A percentile compares a stretch with the other conserved stretches of the same genome.
phyloP scores from a whole-genome alignment of 1,139 yeast genomes.

The Kodamaea anthophila region DNA sequence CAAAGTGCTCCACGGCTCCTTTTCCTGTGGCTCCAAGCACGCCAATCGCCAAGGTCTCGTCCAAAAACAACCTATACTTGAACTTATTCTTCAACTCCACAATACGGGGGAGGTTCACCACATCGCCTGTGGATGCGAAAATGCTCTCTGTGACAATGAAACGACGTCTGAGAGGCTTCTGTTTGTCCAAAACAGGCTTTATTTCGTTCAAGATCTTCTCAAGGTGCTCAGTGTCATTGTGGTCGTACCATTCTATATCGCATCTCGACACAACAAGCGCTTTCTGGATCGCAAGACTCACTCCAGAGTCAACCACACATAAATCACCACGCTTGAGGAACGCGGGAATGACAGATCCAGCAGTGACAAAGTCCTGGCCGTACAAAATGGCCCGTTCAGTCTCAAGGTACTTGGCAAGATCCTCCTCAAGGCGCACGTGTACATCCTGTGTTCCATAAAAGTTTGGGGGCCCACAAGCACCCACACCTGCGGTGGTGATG shows the following conservation, averaged over 20 bases:
- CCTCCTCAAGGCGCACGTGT: conserved; percentile 75
- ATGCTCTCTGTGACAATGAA: conserved; percentile 89
- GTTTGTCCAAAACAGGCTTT: conserved; percentile 56
- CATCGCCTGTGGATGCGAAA: conserved; percentile 76
- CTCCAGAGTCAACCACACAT: conserved; percentile 80
- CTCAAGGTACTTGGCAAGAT: conserved; percentile 67
- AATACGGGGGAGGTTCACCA: conserved; percentile 64
- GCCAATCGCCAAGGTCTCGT: conserved; percentile 84
- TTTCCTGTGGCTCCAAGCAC: conserved; percentile 80
- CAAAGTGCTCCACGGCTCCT: conserved; percentile 72
- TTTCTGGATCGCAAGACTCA: conserved; percentile 74
- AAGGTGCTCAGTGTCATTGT: conserved; percentile 80
- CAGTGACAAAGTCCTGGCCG: conserved; percentile 89
- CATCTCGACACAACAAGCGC: conserved; percentile 86
- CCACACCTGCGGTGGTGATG: conserved; percentile 78
- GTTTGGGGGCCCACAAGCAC: conserved; percentile 98
- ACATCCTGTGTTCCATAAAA: conserved; percentile 95
- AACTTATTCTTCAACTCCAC: conserved; percentile 71
- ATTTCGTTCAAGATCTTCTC: conserved; percentile 62
- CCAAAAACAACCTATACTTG: conserved; percentile 81
- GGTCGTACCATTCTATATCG: conserved; percentile 77
- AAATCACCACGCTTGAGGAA: conserved; percentile 94
- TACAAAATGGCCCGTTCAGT: conserved; percentile 77
- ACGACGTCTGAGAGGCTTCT: conserved; percentile 75
- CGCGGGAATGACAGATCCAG: conserved; percentile 95